Evolutionary conservation across 1,284 basidiomycete species (phyloP).

Genomic region (Porogramme epimiltina): DNA sequence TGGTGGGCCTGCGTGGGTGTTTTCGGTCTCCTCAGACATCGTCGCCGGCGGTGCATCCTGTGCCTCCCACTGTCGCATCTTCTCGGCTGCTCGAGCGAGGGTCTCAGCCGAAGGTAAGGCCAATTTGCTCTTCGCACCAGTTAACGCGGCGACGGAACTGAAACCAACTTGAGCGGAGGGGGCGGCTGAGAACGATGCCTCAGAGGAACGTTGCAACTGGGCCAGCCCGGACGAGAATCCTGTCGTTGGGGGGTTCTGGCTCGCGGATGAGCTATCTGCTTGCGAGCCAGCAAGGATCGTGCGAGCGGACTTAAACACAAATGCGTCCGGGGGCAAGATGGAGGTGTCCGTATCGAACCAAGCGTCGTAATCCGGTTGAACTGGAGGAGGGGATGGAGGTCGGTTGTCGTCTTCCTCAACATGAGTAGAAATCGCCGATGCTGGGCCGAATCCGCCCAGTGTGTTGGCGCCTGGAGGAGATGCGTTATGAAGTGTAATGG

Average conservation of each 20-base stretch:
- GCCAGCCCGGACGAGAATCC: constrained; percentile 20
- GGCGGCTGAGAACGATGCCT: background rate
- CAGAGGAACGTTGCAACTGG: constrained; percentile 3
- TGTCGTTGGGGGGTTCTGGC: constrained; percentile 6
- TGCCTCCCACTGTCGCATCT: constrained; percentile 54
- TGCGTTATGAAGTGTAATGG: too few species aligned
- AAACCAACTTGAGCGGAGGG: constrained; percentile 10
- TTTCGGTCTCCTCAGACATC: constrained; percentile 10
- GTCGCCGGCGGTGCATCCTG: constrained; percentile 36
- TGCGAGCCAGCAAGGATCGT: constrained; percentile 6
- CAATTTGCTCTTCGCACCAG: constrained; percentile 20
- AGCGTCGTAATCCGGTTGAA: constrained; percentile 48
- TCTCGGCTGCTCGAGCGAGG: constrained; percentile 55
- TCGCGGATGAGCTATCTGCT: constrained; percentile 4
- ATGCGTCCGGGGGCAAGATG: constrained; percentile 15
- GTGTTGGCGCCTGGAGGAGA: constrained; percentile 20
- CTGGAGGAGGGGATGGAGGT: constrained; percentile 45
- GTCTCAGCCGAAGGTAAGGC: constrained; percentile 61
- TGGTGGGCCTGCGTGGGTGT: constrained; percentile 1
- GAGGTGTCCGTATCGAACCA: constrained; percentile 56
- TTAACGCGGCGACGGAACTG: constrained; percentile 10
- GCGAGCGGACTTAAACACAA: constrained; percentile 29
- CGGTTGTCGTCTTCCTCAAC: constrained; percentile 18
- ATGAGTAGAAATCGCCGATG: constrained; percentile 15
- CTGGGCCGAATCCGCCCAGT: constrained; percentile 28